Conservation (phyloP, 805 yeast species). For the Henningerozyma blattae region DNA sequence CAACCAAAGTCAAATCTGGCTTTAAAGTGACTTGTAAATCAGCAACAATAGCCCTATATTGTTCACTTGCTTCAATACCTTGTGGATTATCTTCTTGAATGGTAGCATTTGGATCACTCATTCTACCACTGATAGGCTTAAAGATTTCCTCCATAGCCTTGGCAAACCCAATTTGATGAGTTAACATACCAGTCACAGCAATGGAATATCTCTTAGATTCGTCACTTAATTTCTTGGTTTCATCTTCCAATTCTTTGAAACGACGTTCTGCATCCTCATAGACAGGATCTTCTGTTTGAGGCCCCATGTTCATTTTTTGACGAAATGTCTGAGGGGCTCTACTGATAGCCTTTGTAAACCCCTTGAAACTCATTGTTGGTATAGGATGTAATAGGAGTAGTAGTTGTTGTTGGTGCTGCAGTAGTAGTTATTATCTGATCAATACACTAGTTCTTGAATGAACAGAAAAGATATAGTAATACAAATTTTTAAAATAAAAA, state of each 20-base stretch:
- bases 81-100: slow-evolving; percentile 92
- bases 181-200: slow-evolving; percentile 89
- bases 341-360: slow-evolving; percentile 65
- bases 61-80: slow-evolving; percentile 90
- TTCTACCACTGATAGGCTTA: slow-evolving; percentile 88
- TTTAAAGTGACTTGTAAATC: slow-evolving; percentile 77
- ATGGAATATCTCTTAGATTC: slow-evolving; percentile 84
- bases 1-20: slow-evolving; percentile 89
- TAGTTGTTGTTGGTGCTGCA: too few species aligned
- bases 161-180: slow-evolving; percentile 90
- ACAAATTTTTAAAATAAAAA: too few species aligned
- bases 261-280: slow-evolving; percentile 93
- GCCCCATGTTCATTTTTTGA: slow-evolving; percentile 86
- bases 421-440: too few species aligned
- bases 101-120: slow-evolving; percentile 78
- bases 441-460: too few species aligned
- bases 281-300: slow-evolving; percentile 68
- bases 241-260: slow-evolving; percentile 81
- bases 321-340: slow-evolving; percentile 89
- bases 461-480: too few species aligned
- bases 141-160: slow-evolving; percentile 91
- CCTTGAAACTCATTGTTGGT: slow-evolving; percentile 71
- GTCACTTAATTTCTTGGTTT: slow-evolving; percentile 78
- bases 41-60: slow-evolving; percentile 74
- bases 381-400: too few species aligned